These are phyloP conservation scores for Closterium sp. DNA, from an alignment of 139 green algal genomes.

Conservation along the genomic window DNA sequence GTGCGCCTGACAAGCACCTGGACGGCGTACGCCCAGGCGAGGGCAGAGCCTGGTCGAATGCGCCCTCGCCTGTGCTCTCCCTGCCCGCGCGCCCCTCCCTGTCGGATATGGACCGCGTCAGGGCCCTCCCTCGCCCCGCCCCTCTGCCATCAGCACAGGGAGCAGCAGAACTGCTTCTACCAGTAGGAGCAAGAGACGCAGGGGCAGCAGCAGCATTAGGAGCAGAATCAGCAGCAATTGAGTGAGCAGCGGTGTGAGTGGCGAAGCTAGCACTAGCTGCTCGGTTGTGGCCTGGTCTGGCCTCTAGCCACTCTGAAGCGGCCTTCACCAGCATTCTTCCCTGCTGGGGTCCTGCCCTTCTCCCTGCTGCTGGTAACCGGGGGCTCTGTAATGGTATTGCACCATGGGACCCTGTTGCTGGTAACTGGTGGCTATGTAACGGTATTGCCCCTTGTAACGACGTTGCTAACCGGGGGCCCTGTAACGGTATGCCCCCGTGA, in stretches of 20 bases:
- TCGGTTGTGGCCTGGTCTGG: not conserved
- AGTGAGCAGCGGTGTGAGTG: not conserved
- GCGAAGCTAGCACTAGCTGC: not conserved
- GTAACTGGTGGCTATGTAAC: not conserved
- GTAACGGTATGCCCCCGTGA: not conserved
- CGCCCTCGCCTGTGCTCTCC: no score
- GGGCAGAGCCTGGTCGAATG: no score
- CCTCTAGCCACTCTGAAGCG: not conserved
- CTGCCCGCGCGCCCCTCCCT: no score
- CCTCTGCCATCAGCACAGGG: not conserved
- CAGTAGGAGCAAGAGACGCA: not conserved
- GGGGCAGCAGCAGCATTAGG: not conserved
- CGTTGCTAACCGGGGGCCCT: no score
- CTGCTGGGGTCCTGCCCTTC: not conserved
- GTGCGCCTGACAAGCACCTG: no score
- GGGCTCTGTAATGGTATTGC: not conserved
- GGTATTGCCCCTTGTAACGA: not conserved
- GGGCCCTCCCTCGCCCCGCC: no score
- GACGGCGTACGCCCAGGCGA: no score
- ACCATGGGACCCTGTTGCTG: not conserved
- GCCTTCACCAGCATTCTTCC: not conserved
- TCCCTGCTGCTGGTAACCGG: not conserved
- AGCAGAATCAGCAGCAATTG: not conserved
- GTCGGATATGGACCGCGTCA: not conserved
- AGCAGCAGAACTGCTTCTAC: not conserved